Evolutionary conservation across 2,329 filamentous ascomycete genomes (phyloP).

Genomic region (Niveomyces coronatus): DNA sequence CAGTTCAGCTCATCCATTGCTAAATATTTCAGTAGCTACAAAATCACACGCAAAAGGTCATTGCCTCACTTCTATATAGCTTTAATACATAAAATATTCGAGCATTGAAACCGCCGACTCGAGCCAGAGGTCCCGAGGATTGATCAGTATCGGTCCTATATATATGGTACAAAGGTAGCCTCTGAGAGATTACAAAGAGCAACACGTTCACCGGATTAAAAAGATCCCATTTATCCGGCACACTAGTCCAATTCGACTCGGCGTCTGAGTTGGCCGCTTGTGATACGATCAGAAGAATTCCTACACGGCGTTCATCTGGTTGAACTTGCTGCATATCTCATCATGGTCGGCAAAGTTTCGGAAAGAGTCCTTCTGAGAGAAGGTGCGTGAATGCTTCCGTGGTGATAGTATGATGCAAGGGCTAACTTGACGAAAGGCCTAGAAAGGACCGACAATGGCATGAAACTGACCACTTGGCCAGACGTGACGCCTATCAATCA

Average conservation of each 20-base stretch:
- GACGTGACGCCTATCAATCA: slow-evolving; percentile 92
- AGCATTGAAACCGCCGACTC: too few species aligned
- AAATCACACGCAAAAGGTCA: too few species aligned
- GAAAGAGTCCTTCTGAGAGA: slow-evolving; percentile 53
- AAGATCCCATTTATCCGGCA: background rate
- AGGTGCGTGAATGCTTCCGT: slow-evolving; percentile 31
- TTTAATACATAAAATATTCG: too few species aligned
- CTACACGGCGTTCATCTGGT: background rate
- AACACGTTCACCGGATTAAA: slow-evolving; percentile 7
- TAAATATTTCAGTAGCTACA: too few species aligned
- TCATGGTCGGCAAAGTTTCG: slow-evolving; percentile 55
- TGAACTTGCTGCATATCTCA: slow-evolving; percentile 10
- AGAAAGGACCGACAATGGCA: slow-evolving; percentile 94
- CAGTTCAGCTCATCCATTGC: too few species aligned
- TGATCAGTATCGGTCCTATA: too few species aligned
- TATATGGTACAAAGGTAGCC: too few species aligned
- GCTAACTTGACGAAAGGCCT: slow-evolving; percentile 49
- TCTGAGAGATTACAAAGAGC: too few species aligned
- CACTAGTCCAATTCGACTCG: slow-evolving; percentile 1
- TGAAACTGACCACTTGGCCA: slow-evolving; percentile 92
- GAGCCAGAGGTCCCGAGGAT: too few species aligned
- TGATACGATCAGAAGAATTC: too few species aligned
- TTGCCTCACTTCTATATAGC: too few species aligned
- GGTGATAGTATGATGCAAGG: background rate
- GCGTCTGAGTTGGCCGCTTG: background rate